Evolutionary conservation across 371 early-diverging fungal species (phyloP).

Genomic region (Mucor irregularis): DNA sequence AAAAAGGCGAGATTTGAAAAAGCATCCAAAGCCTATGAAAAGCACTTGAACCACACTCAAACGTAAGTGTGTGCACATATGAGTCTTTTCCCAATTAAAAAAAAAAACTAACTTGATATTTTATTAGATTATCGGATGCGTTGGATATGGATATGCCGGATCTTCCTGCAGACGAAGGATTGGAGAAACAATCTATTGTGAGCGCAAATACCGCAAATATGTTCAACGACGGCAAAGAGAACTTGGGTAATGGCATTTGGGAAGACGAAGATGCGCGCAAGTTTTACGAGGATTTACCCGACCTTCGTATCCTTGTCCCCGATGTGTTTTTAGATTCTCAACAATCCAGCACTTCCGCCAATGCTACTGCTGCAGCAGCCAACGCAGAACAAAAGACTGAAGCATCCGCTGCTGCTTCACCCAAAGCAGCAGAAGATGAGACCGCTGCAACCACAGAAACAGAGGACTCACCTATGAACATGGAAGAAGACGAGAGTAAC

Average conservation of each 20-base stretch:
- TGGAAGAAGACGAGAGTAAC: not conserved
- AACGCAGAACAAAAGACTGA: not conserved
- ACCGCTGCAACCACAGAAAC: slow-evolving; percentile 3
- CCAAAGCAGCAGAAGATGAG: slow-evolving; percentile 30
- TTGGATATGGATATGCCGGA: slow-evolving; percentile 76
- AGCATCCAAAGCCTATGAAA: slow-evolving; percentile 70
- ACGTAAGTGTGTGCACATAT: too few species aligned
- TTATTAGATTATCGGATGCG: slow-evolving; percentile 57
- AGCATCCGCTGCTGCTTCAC: not conserved
- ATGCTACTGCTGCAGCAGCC: slow-evolving; percentile 13
- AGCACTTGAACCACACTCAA: slow-evolving; percentile 62
- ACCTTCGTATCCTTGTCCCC: slow-evolving; percentile 78
- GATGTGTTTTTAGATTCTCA: slow-evolving; percentile 69
- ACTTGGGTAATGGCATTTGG: slow-evolving; percentile 66
- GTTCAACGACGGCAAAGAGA: slow-evolving; percentile 53
- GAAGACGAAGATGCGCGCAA: slow-evolving; percentile 85
- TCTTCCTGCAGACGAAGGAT: slow-evolving; percentile 64
- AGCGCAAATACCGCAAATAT: slow-evolving; percentile 34
- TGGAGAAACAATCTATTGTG: slow-evolving; percentile 53
- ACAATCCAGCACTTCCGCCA: slow-evolving; percentile 23
- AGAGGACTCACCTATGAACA: slow-evolving; percentile 6
- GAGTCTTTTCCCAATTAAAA: too few species aligned
- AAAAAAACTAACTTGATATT: not conserved
- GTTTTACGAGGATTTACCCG: slow-evolving; percentile 83
- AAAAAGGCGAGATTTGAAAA: slow-evolving; percentile 78